Conservation (phyloP, 2,329 filamentous ascomycete species). For the Diplodia intermedia region DNA sequence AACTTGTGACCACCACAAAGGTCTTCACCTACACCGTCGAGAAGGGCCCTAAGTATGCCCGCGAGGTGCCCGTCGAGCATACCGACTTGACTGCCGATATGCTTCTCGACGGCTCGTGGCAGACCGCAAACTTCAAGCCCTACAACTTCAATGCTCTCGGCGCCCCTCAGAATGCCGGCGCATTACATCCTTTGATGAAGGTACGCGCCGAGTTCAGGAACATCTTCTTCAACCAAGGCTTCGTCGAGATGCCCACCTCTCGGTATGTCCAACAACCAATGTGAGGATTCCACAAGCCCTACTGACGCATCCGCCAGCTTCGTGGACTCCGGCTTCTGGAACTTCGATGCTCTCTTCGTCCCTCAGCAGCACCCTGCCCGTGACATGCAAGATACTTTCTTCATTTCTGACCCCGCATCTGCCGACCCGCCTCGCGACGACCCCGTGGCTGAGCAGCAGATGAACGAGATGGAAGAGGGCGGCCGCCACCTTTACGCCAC, state of each 20-base stretch:
- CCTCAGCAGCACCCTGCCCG: constrained; percentile 97
- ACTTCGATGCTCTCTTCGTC: constrained; percentile 96
- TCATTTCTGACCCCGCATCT: constrained; percentile 84
- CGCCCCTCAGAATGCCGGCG: constrained; percentile 63
- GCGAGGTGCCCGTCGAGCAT: constrained; percentile 89
- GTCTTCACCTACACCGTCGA: constrained; percentile 81
- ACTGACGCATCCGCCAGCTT: constrained; percentile 56
- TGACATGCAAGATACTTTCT: constrained; percentile 98
- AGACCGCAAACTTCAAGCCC: constrained; percentile 85
- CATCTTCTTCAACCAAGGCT: constrained; percentile 99
- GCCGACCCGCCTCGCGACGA: constrained; percentile 72
- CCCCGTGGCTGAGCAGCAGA: constrained; percentile 54
- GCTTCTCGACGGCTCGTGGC: constrained; percentile 87
- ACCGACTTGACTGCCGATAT: constrained; percentile 96
- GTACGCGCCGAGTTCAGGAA: constrained; percentile 94
- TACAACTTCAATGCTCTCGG: constrained; percentile 79
- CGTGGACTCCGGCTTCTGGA: constrained; percentile 98
- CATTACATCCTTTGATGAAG: constrained; percentile 75
- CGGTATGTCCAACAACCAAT: constrained; percentile 53
- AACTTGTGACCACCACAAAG: constrained; percentile 84
- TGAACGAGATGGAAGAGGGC: constrained; percentile 58
- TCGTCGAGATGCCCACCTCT: constrained; percentile 96
- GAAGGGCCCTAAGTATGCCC: constrained; percentile 88
- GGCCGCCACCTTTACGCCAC: constrained; percentile 60
- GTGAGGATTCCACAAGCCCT: neutral